Evolutionary conservation across 192 early-diverging fungal genomes (phyloP).

Genomic region (Entophlyctis luteolus): DNA sequence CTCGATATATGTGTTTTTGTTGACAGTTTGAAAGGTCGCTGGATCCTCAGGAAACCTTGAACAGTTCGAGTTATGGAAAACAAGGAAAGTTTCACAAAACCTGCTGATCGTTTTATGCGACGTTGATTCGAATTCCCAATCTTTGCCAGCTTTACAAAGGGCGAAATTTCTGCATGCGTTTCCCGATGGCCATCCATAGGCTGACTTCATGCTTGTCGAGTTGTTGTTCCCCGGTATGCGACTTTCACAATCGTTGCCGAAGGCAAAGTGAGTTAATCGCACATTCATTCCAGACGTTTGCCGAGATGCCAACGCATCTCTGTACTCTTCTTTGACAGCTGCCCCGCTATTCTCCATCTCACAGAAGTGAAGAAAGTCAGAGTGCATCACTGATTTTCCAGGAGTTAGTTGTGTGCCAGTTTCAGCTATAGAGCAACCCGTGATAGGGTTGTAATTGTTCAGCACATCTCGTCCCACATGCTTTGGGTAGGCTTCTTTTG

Average conservation of each 20-base stretch:
- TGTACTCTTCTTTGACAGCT: background rate
- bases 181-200: background rate
- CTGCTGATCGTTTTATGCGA: constrained; percentile 18
- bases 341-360: background rate
- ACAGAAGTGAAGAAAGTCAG: constrained; percentile 3
- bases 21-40: constrained; percentile 11
- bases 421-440: background rate
- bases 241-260: constrained; percentile 10
- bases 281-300: background rate
- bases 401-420: background rate
- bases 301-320: background rate
- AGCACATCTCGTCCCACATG: background rate
- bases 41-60: constrained; percentile 10
- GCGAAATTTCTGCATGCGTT: background rate
- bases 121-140: constrained; percentile 15
- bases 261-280: constrained; percentile 7
- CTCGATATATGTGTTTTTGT: background rate
- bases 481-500: background rate
- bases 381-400: constrained; percentile 5
- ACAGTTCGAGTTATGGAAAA: background rate
- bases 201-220: background rate
- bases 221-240: background rate
- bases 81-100: background rate
- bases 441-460: constrained; percentile 10
- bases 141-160: background rate